Evolutionary conservation across 768 basidiomycete genomes (phyloP).

Genomic region (Xanthoconium purpureum): DNA sequence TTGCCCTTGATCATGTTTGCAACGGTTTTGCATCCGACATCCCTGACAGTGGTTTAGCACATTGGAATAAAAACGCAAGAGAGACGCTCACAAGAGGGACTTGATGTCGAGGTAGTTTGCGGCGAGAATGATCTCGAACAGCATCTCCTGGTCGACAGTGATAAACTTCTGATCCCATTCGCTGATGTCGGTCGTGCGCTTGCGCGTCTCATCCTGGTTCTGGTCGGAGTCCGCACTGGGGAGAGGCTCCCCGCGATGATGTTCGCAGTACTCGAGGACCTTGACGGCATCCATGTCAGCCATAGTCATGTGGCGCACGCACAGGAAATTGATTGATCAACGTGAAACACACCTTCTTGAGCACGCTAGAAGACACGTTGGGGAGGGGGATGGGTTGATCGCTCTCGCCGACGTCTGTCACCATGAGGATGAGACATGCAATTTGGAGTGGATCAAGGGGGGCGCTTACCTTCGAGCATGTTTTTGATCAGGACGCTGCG

Average conservation of each 20-base stretch:
- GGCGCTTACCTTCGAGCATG: constrained; percentile 87
- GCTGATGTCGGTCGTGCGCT: constrained; percentile 96
- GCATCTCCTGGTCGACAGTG: constrained; percentile 98
- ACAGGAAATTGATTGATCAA: constrained; percentile 1
- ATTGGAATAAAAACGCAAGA: background rate
- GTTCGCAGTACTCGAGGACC: constrained; percentile 99
- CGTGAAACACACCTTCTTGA: constrained; percentile 71
- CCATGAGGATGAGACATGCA: background rate
- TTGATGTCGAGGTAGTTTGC: constrained; percentile 99
- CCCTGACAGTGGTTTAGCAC: constrained; percentile 46
- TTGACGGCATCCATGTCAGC: constrained; percentile 28
- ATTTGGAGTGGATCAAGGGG: background rate
- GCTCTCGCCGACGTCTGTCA: constrained; percentile 85
- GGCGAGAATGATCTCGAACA: constrained; percentile 98
- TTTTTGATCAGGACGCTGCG: constrained; percentile 97
- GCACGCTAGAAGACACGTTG: constrained; percentile 87
- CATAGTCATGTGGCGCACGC: constrained; percentile 4
- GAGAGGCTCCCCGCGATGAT: constrained; percentile 96
- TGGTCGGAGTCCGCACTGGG: constrained; percentile 80
- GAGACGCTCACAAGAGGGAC: constrained; percentile 76
- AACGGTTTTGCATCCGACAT: constrained; percentile 97
- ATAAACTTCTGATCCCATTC: constrained; percentile 99
- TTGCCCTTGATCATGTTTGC: constrained; percentile 99
- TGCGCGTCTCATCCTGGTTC: constrained; percentile 89
- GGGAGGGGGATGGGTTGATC: constrained; percentile 94